Evolutionary conservation across 2,329 filamentous ascomycete genomes (phyloP).

Genomic region (Arthrinium phaeospermum): DNA sequence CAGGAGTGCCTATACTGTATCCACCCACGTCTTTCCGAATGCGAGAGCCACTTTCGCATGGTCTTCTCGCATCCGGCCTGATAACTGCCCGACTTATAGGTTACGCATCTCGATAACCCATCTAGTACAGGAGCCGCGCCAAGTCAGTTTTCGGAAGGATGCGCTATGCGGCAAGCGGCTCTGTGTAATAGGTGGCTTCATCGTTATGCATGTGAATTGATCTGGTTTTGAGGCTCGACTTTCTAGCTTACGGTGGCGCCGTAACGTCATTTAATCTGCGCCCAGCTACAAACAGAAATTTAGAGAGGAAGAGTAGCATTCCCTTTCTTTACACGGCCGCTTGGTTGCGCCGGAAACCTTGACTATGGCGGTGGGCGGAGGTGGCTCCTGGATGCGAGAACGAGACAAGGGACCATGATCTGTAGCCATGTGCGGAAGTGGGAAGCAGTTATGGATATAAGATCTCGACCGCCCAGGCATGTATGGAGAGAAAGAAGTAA

Average conservation of each 20-base stretch:
- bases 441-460: neutral
- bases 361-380: neutral
- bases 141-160: neutral
- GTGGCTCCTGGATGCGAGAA: neutral
- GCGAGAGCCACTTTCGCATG: neutral
- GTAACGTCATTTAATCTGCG: neutral
- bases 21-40: neutral
- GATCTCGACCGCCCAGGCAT: neutral
- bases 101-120: neutral
- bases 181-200: neutral
- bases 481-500: neutral
- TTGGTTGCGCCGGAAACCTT: neutral
- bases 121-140: neutral
- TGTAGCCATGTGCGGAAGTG: neutral
- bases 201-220: neutral
- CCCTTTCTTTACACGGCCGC: neutral
- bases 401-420: neutral
- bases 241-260: neutral
- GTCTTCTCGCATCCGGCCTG: neutral
- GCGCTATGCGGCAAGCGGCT: neutral
- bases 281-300: neutral
- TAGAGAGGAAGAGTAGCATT: neutral
- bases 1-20: neutral
- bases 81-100: neutral
- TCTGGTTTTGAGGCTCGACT: neutral